phyloP scores from a whole-genome alignment of 2,329 filamentous ascomycete genomes.

The Penicillium sp. region DNA sequence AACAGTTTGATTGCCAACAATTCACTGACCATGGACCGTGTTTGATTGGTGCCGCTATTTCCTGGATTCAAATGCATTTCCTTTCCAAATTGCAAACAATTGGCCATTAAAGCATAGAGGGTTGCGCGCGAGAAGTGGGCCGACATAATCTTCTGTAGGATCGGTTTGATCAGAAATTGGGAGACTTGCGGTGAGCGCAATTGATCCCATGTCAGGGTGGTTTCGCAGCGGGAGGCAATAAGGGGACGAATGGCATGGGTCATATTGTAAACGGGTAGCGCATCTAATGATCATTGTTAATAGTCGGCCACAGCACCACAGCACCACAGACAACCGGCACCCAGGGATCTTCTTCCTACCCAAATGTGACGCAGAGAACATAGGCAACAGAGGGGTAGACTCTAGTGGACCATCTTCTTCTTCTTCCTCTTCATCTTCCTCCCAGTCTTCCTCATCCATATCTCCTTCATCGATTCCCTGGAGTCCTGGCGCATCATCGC shows the following conservation, averaged over 20 bases:
- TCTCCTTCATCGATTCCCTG: constrained; percentile 42
- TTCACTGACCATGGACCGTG: constrained; percentile 85
- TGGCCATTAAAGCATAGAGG: constrained; percentile 86
- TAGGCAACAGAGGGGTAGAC: constrained; percentile 62
- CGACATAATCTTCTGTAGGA: constrained; percentile 81
- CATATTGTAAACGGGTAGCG: constrained; percentile 82
- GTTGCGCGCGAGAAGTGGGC: constrained; percentile 84
- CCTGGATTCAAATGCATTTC: constrained; percentile 79
- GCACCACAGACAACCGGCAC: background rate
- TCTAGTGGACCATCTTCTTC: constrained; percentile 47
- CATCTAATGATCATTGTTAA: constrained; percentile 55
- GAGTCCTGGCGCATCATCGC: constrained; percentile 18
- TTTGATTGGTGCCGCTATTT: constrained; percentile 78
- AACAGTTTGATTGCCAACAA: constrained; percentile 84
- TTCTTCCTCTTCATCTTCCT: constrained; percentile 44
- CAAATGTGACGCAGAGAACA: constrained; percentile 76
- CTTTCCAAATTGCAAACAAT: constrained; percentile 89
- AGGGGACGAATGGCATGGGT: constrained; percentile 87
- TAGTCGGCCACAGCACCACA: background rate
- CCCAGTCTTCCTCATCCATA: constrained; percentile 37
- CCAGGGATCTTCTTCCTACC: constrained; percentile 49
- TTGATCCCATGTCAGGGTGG: constrained; percentile 90
- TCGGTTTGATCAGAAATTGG: constrained; percentile 92
- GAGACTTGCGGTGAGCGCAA: constrained; percentile 93
- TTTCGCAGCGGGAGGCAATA: constrained; percentile 82